These are phyloP conservation scores for Furcasterigmium furcatum DNA, from an alignment of 2,329 filamentous ascomycete genomes.

Conservation along the genomic window DNA sequence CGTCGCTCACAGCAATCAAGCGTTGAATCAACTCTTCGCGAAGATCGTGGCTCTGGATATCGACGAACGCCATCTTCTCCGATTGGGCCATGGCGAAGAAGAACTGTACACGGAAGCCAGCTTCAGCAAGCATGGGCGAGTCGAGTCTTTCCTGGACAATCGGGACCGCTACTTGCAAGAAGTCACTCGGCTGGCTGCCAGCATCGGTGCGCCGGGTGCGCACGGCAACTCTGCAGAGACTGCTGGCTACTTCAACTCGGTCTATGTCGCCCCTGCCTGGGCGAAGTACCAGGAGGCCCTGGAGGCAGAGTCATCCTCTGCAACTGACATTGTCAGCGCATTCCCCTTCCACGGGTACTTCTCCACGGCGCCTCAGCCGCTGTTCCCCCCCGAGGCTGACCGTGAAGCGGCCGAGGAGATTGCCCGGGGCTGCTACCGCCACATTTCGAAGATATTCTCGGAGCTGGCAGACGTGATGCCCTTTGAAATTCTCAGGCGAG, in stretches of 20 bases:
- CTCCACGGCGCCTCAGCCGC: slow-evolving; percentile 77
- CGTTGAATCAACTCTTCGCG: slow-evolving; percentile 93
- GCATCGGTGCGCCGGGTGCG: slow-evolving; percentile 84
- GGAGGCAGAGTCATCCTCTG: slow-evolving; percentile 51
- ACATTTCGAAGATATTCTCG: slow-evolving; percentile 86
- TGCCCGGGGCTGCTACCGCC: slow-evolving; percentile 79
- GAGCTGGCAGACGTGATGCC: slow-evolving; percentile 91
- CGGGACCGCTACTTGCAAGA: slow-evolving; percentile 74
- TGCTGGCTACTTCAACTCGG: slow-evolving; percentile 91
- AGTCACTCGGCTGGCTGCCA: slow-evolving; percentile 81
- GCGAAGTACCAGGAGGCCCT: slow-evolving; percentile 67
- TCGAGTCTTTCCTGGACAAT: slow-evolving; percentile 93
- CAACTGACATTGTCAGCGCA: slow-evolving; percentile 61
- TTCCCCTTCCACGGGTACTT: slow-evolving; percentile 94
- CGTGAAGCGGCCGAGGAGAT: slow-evolving; percentile 71
- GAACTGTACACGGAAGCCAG: slow-evolving; percentile 82
- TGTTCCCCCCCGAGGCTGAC: slow-evolving; percentile 68
- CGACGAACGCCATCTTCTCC: slow-evolving; percentile 87
- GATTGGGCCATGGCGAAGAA: slow-evolving; percentile 92
- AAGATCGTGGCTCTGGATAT: slow-evolving; percentile 97
- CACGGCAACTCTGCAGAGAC: slow-evolving; percentile 96
- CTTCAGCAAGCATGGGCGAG: slow-evolving; percentile 91
- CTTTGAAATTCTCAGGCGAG: slow-evolving; percentile 87
- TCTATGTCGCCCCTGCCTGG: slow-evolving; percentile 89
- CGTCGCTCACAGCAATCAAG: slow-evolving; percentile 96